phyloP scores from a whole-genome alignment of 2,329 filamentous ascomycete genomes.

The Exserohilum turcica region DNA sequence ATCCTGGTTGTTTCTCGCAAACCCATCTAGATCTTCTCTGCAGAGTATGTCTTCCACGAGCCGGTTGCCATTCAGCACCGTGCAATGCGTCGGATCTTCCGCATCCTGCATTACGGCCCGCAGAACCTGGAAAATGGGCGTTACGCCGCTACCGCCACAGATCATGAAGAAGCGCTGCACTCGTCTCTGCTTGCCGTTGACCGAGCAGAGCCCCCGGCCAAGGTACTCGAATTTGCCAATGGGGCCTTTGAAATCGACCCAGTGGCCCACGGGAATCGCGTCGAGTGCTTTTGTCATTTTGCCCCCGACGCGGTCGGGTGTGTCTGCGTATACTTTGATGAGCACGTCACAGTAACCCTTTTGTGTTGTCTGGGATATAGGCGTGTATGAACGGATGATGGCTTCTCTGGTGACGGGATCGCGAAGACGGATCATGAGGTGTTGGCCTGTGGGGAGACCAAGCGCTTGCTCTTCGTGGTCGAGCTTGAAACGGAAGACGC shows the following conservation, averaged over 20 bases:
- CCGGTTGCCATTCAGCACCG: constrained; percentile 80
- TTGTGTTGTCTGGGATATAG: constrained; percentile 68
- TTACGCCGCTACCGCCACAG: constrained; percentile 86
- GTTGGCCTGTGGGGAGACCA: constrained; percentile 82
- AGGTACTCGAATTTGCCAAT: constrained; percentile 84
- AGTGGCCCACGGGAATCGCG: constrained; percentile 70
- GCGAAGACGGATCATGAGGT: constrained; percentile 80
- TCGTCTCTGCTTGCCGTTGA: constrained; percentile 62
- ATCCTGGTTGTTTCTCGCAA: constrained; percentile 60
- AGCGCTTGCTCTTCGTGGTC: constrained; percentile 71
- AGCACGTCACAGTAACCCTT: constrained; percentile 73
- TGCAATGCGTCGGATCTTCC: constrained; percentile 68
- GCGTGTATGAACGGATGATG: constrained; percentile 87
- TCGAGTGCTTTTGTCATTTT: constrained; percentile 84
- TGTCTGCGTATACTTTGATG: constrained; percentile 79
- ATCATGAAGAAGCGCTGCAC: constrained; percentile 82
- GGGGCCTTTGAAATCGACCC: constrained; percentile 85
- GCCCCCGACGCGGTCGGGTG: constrained; percentile 64
- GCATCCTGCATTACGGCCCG: constrained; percentile 71
- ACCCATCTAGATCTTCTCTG: constrained; percentile 69
- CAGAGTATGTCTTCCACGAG: constrained; percentile 82
- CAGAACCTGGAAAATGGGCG: constrained; percentile 86
- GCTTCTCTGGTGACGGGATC: constrained; percentile 72
- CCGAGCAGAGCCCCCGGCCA: constrained; percentile 65
- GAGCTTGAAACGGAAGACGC: constrained; percentile 80